These are phyloP conservation scores for Puya raimondii DNA, from an alignment of 176 grass and related monocot genomes.

Conservation along the genomic window DNA sequence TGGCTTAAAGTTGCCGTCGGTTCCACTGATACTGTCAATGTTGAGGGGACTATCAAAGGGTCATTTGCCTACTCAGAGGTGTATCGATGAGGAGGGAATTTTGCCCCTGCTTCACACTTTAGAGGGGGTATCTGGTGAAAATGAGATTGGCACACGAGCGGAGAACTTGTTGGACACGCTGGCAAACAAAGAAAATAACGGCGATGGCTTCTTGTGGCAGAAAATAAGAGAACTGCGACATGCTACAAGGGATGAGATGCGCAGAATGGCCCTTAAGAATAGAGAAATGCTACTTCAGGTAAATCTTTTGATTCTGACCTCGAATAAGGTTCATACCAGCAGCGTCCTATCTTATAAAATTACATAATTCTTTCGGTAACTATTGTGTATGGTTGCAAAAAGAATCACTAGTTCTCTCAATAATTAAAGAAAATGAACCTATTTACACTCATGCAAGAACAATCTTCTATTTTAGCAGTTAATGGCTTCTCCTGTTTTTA, in stretches of 20 bases:
- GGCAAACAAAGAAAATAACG: constrained; percentile 91
- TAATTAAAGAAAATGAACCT: too few relatives aligned
- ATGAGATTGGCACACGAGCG: constrained; percentile 91
- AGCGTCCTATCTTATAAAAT: too few relatives aligned
- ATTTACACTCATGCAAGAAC: too few relatives aligned
- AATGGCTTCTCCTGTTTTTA: too few relatives aligned
- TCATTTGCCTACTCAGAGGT: constrained; percentile 84
- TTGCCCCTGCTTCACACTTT: constrained; percentile 87
- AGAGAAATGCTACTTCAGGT: constrained; percentile 83
- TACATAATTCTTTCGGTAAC: too few relatives aligned
- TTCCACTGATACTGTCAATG: constrained; percentile 86
- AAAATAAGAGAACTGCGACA: constrained; percentile 75
- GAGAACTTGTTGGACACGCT: constrained; percentile 96
- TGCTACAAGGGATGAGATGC: constrained; percentile 91
- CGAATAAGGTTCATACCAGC: too few relatives aligned
- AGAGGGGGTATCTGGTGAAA: constrained; percentile 83
- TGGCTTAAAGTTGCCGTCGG: constrained; percentile 72
- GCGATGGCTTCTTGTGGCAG: constrained; percentile 73
- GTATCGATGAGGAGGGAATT: constrained; percentile 78
- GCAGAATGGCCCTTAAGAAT: constrained; percentile 69
- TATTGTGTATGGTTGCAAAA: too few relatives aligned
- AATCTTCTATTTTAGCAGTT: too few relatives aligned
- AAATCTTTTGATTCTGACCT: constrained; percentile 11
- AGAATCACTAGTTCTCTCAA: too few relatives aligned
- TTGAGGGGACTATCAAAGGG: constrained; percentile 87